Base-by-base conservation (phyloP, 768 basidiomycete genomes). In the Calocera viscosa region DNA sequence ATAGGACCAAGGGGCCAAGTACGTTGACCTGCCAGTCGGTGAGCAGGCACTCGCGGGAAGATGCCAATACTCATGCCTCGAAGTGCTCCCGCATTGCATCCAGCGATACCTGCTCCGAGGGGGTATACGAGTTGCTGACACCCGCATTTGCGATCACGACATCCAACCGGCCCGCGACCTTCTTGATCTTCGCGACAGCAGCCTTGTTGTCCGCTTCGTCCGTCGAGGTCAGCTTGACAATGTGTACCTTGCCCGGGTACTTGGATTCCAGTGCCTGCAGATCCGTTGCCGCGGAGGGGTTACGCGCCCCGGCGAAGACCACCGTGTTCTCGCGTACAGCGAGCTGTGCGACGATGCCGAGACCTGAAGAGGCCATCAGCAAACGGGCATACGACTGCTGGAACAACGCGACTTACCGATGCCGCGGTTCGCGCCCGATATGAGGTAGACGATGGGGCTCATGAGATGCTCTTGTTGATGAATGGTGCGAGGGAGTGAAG, bases 91-190 rank as follows among this genome's bases (percentile, higher is more conserved):
- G 12, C 32, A 66, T 16, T 19, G 30, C 24, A 3, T 35, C 10
- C 47, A 17, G 28, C n/a, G n/a, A 49, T 34, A 24, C n/a, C n/a
- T n/a, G 39, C 47, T 17, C 5, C 17, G 28, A 34, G 16, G 16
- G 24, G n/a, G n/a, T n/a, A n/a, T n/a, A n/a, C n/a, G n/a, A 38
- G 1, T 63, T 30, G 19, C 26, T 2, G 33, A 71, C 67, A 3
- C 72, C 72, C 1, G 72, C 72, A 63, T 72, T 72, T 24, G 72
- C 72, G n/a, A 72, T 67, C 39, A 72, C 47, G 12, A 70, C 71
- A 60, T 71, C 71, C 0, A 72, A 10, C 28, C 65, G 65, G 2
- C 70, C 72, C 7, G 65, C 68, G n/a, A 66, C 66, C 26, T 35
- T 40, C 64, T 68, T 53, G 66, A 72, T 64, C 16, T 38, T 17